A percentile compares a stretch with the other conserved stretches of the same genome.
These are phyloP conservation scores for Talaromyces sp. DNA, from an alignment of 2,329 filamentous ascomycete species.

Conservation along the genomic window DNA sequence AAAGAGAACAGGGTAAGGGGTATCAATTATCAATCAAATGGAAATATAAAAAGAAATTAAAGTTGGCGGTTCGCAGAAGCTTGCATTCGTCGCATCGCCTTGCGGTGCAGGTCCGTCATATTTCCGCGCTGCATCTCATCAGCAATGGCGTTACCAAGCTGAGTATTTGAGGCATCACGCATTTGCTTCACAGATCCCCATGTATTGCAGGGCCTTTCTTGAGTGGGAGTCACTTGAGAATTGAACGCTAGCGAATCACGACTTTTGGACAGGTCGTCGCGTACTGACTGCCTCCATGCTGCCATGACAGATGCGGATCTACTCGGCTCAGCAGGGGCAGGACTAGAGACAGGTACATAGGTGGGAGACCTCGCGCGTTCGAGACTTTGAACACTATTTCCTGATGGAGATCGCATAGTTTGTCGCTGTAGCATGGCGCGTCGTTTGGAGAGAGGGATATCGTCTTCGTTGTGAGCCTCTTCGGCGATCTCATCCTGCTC, in stretches of 20 bases:
- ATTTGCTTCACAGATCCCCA: constrained; percentile 63
- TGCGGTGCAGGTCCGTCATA: constrained; percentile 74
- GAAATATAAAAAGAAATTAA: neutral
- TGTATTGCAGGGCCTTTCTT: constrained; percentile 65
- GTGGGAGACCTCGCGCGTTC: constrained; percentile 6
- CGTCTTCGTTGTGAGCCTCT: constrained; percentile 56
- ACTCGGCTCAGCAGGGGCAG: constrained; percentile 8
- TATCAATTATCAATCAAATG: constrained; percentile 15
- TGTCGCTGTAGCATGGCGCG: constrained; percentile 63
- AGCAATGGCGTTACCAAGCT: constrained; percentile 67
- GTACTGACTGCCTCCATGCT: constrained; percentile 67
- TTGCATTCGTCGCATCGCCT: constrained; percentile 81
- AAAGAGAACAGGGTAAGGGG: neutral
- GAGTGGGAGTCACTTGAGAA: constrained; percentile 29
- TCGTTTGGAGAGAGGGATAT: constrained; percentile 72
- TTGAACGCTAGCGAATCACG: constrained; percentile 33
- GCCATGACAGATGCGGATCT: constrained; percentile 61
- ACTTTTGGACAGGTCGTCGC: constrained; percentile 59
- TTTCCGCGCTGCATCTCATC: constrained; percentile 75
- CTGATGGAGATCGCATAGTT: constrained; percentile 49
- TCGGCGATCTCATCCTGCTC: constrained; percentile 21
- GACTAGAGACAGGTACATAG: neutral
- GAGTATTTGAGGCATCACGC: constrained; percentile 60
- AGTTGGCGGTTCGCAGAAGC: constrained; percentile 52
- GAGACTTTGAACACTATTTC: constrained; percentile 50